Percentiles rank a stretch among this genome's conserved stretches.
Evolutionary conservation across 805 yeast species (phyloP).

Genomic region (Myxozyma geophila): DNA sequence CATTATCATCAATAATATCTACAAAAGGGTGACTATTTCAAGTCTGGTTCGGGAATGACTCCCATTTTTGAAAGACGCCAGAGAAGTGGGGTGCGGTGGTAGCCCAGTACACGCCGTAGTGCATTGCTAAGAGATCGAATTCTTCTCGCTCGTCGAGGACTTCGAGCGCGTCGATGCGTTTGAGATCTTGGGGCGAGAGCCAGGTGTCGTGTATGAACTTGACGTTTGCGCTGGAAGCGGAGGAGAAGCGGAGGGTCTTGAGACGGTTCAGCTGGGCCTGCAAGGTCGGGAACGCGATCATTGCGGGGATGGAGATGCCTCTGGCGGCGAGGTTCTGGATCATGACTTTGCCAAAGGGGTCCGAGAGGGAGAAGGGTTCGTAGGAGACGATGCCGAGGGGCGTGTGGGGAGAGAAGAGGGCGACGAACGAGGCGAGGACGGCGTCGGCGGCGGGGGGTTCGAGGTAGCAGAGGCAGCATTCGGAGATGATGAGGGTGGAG

Average conservation of each 20-base stretch:
- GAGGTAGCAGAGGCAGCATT: slow-evolving; percentile 77
- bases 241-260: slow-evolving; percentile 39
- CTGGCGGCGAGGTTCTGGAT: slow-evolving; percentile 59
- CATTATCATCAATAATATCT: neutral
- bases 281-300: slow-evolving; percentile 57
- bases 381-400: slow-evolving; percentile 54
- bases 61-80: slow-evolving; percentile 8
- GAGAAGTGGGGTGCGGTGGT: neutral
- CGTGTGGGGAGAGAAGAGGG: slow-evolving; percentile 33
- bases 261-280: slow-evolving; percentile 50
- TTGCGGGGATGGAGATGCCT: slow-evolving; percentile 65
- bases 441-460: slow-evolving; percentile 54
- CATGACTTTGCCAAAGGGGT: slow-evolving; percentile 73
- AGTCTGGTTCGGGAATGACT: slow-evolving; percentile 2
- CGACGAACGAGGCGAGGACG: slow-evolving; percentile 52
- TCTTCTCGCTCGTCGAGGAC: slow-evolving; percentile 79
- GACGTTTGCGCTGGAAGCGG: slow-evolving; percentile 52
- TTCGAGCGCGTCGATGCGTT: slow-evolving; percentile 59
- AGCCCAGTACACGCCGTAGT: slow-evolving; percentile 58
- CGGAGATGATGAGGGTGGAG: slow-evolving; percentile 70
- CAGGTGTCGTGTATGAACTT: slow-evolving; percentile 50
- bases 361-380: slow-evolving; percentile 70
- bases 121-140: slow-evolving; percentile 61
- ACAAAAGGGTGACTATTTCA: neutral
- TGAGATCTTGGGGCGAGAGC: slow-evolving; percentile 50